phyloP scores from a whole-genome alignment of 495 filamentous ascomycete genomes.

The Daldinia concentrica region DNA sequence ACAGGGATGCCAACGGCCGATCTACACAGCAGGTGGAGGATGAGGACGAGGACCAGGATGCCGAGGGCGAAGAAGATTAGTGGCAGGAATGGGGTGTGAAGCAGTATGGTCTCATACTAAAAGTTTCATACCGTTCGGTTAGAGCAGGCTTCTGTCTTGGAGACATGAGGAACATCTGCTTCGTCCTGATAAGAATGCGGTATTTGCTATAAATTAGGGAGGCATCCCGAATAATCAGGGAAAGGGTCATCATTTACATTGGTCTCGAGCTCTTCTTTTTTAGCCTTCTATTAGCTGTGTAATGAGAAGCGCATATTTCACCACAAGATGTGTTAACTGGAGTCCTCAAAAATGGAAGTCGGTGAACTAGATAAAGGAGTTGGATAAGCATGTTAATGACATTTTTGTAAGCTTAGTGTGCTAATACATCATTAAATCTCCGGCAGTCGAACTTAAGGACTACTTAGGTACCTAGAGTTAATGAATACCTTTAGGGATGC shows the following conservation, averaged over 20 bases:
- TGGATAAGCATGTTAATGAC: no score
- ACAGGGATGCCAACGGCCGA: constrained; percentile 37
- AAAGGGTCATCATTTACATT: neutral
- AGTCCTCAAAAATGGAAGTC: neutral
- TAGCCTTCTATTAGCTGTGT: neutral
- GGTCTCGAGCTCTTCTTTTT: neutral
- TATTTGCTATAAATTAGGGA: neutral
- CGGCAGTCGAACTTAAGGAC: no score
- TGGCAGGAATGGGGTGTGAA: neutral
- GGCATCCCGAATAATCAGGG: neutral
- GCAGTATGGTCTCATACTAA: neutral
- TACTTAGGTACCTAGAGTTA: no score
- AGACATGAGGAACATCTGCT: neutral
- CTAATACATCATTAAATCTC: no score
- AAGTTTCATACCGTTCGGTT: neutral
- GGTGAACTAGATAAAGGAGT: neutral
- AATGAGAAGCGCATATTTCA: neutral
- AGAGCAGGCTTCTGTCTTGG: neutral
- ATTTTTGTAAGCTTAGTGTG: neutral
- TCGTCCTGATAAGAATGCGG: neutral
- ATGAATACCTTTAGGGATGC: no score
- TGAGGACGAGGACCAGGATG: constrained; percentile 50
- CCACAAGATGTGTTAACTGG: neutral
- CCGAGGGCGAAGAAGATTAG: constrained; percentile 44
- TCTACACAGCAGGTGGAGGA: constrained; percentile 51